phyloP scores from a whole-genome alignment of 768 basidiomycete genomes.

The Kwoniella dejecticola region DNA sequence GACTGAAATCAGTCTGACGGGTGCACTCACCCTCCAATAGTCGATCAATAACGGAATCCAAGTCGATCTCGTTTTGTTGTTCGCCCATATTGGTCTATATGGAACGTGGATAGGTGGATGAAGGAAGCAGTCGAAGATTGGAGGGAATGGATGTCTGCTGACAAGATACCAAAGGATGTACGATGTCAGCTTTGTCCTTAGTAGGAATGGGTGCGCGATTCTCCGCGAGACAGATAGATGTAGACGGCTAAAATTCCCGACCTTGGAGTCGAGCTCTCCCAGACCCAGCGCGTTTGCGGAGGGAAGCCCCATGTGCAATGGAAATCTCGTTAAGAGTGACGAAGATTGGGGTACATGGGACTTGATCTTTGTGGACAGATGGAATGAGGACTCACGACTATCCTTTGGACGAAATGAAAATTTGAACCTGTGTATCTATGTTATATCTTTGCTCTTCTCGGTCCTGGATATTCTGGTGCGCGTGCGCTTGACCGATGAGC shows the following conservation, averaged over 20 bases:
- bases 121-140: background rate
- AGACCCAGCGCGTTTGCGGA: no score
- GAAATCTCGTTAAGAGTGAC: no score
- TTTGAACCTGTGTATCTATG: background rate
- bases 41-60: constrained; percentile 98
- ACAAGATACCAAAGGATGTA: background rate
- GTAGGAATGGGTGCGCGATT: no score
- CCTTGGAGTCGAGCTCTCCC: no score
- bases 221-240: no score
- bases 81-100: constrained; percentile 45
- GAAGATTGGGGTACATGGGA: no score
- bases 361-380: background rate
- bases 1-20: background rate
- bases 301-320: background rate
- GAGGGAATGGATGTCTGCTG: background rate
- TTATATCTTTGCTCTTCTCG: background rate
- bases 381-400: constrained; percentile 3
- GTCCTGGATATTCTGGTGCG: background rate
- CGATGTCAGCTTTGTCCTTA: constrained; percentile 1
- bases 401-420: constrained; percentile 1
- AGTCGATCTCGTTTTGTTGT: constrained; percentile 78
- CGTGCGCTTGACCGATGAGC: background rate
- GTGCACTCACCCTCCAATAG: constrained; percentile 83
- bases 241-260: no score
- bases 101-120: background rate